phyloP scores from a whole-genome alignment of 192 early-diverging fungal species.

The Backusella macrospora region DNA sequence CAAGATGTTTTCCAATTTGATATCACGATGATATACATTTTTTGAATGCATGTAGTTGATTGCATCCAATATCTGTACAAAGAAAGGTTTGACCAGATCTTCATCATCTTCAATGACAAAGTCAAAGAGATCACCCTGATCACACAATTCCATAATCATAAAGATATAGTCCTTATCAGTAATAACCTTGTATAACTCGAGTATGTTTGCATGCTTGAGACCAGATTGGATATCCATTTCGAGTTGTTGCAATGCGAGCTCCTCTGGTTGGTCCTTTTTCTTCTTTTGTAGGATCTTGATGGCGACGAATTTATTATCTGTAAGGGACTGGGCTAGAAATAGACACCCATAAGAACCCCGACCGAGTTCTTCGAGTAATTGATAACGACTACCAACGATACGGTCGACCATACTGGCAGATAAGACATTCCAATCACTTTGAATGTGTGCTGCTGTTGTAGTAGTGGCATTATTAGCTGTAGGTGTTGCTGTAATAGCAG shows the following conservation, averaged over 20 bases:
- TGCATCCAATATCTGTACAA: constrained; percentile 79
- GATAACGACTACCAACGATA: constrained; percentile 24
- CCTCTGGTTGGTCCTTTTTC: constrained; percentile 19
- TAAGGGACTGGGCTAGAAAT: constrained; percentile 62
- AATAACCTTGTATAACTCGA: constrained; percentile 85
- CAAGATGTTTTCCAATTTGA: constrained; percentile 95
- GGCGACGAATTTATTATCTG: constrained; percentile 51
- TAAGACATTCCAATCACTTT: not conserved
- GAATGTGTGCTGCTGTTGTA: not conserved
- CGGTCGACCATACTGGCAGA: constrained; percentile 17
- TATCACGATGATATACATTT: constrained; percentile 91
- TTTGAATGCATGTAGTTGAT: constrained; percentile 77
- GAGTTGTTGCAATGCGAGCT: constrained; percentile 54
- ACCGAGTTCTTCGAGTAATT: constrained; percentile 60
- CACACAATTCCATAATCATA: constrained; percentile 93
- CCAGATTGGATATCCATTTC: constrained; percentile 61
- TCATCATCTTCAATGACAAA: constrained; percentile 84
- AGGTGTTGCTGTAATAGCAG: too few relatives aligned
- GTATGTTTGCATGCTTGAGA: constrained; percentile 83
- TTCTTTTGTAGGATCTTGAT: constrained; percentile 61
- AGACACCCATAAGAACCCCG: constrained; percentile 78
- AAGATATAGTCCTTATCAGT: constrained; percentile 88
- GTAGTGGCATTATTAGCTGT: too few relatives aligned
- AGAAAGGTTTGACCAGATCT: constrained; percentile 62
- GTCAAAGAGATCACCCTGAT: constrained; percentile 95